Evolutionary conservation across 768 basidiomycete genomes (phyloP), one percentile per base, ranked within the genome.

Genomic region (Tulasnella sp.): DNA sequence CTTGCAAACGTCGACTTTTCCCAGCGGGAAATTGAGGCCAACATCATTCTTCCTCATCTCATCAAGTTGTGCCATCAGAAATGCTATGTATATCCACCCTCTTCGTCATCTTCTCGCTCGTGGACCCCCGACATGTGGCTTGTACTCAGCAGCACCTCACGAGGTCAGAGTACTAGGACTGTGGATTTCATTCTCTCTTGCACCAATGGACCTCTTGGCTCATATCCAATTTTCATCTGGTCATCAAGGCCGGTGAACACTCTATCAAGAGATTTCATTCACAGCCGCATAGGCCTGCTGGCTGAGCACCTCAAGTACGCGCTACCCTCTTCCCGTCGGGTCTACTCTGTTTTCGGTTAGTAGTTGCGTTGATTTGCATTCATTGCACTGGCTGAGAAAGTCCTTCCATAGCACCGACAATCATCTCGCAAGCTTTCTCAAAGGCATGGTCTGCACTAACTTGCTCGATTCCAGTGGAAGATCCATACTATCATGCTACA

Each of bases 11-110:
- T 69, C 9, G 67, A 68, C 63, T 63, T 79, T 13, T 53, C 61
- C 9, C 56, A 53, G 4, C 56, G 72, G 35, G 66, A 69, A 22
- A 59, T 64, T 13, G 62, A 68, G 37, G 69, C 72, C 28, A 76
- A 77, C 51, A 70, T 76, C 46, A 69, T 77, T 39, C 61, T 76
- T 2, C 74, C 72, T 0, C 37, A 40, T 1, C 10, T 41, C 10
- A 22, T 35, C 20, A 48, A 48, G 46, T 24, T 42, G 19, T 40
- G 10, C 19, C 39, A 40, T 20, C 39, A 40, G 27, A 40, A 40
- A n/a, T 35, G 29, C 29, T 35, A 22, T 27, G 29, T 24, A 48
- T 37, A 45, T n/a, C 33, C 46, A 22, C 19, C 48, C 35, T 25
- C 28, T 16, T 33, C 48, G 31, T 25, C 33, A 34, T 35, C 33